Evolutionary conservation across 78 protist species (phyloP), one percentile per base, ranked within the genome.

Genomic region (Isochrysis galbana): DNA sequence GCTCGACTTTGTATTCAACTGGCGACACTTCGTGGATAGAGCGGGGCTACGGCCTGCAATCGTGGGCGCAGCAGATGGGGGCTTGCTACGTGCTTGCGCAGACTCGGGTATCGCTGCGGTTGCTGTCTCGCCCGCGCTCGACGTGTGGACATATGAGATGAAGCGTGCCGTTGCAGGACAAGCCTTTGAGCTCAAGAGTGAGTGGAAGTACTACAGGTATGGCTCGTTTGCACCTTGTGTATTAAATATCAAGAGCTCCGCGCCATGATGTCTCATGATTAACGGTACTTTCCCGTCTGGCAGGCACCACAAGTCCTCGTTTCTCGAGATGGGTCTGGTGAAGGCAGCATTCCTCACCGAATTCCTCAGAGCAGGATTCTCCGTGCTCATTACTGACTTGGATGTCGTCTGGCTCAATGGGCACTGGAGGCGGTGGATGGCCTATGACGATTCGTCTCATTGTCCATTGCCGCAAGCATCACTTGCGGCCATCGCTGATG

Each of bases 251-350:
- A 54, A 22, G 67, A 54, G 0, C 67, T 54, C 32, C 32, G 17
- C 67, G 67, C 32, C 67, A 21, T 54, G 67, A 54, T 54, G 67
- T 21, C 67, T 21, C 21, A 22, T 0, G 67, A 54, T 54, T 0
- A 54, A 14, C 0, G 14, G 32, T 54, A 21, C 14, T 54, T 10
- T 10, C 67, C 21, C 67, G 67, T n/a, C n/a, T n/a, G n/a, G n/a
- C n/a, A n/a, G 84, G 26, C 84, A 77, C 46, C 84, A 77, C 84
- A 17, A 77, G 48, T 77, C 84, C 29, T 41, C 34, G n/a, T 77
- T 77, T 26, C 84, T 77, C 84, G 84, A 77, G 46, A 77, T 77
- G 84, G 84, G 84, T n/a, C 84, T 77, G 29, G 46, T 77, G 48
- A 77, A 77, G 84, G 84, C 36, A 2, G 80, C 80, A 36, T 70